Conservation (phyloP, 2,329 filamentous ascomycete species). For the Chalara sp. region DNA sequence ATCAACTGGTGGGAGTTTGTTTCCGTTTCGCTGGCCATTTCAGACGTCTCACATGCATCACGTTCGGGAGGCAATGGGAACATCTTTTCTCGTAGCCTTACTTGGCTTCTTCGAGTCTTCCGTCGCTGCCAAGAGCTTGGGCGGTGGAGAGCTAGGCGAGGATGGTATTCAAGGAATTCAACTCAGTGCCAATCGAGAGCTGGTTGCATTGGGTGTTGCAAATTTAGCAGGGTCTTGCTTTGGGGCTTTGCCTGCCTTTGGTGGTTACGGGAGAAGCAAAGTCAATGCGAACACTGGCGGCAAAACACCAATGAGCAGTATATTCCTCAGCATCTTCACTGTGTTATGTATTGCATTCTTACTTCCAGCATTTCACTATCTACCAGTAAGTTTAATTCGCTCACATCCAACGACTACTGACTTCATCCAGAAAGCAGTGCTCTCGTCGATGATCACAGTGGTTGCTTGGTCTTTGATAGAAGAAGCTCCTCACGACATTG, state of each 20-base stretch:
- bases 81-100: slow-evolving; percentile 85
- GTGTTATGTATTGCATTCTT: slow-evolving; percentile 75
- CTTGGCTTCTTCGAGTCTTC: slow-evolving; percentile 99
- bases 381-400: slow-evolving; percentile 63
- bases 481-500: slow-evolving; percentile 86
- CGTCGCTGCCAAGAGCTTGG: slow-evolving; percentile 87
- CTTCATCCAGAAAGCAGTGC: slow-evolving; percentile 69
- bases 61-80: slow-evolving; percentile 80
- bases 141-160: slow-evolving; percentile 46
- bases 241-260: slow-evolving; percentile 88
- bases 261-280: slow-evolving; percentile 92
- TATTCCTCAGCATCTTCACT: slow-evolving; percentile 78
- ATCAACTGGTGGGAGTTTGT: slow-evolving; percentile 61
- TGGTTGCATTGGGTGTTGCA: slow-evolving; percentile 83
- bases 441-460: slow-evolving; percentile 90
- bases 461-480: slow-evolving; percentile 93
- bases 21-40: slow-evolving; percentile 84
- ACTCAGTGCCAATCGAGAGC: slow-evolving; percentile 84
- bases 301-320: slow-evolving; percentile 86
- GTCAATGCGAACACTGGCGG: slow-evolving; percentile 90
- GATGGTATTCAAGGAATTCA: slow-evolving; percentile 72
- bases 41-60: slow-evolving; percentile 69
- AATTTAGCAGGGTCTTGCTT: slow-evolving; percentile 91
- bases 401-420: slow-evolving; percentile 13
- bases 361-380: slow-evolving; percentile 86